These are phyloP conservation scores for Aspergillus proliferans DNA, from an alignment of 2,329 filamentous ascomycete species.

Conservation along the genomic window DNA sequence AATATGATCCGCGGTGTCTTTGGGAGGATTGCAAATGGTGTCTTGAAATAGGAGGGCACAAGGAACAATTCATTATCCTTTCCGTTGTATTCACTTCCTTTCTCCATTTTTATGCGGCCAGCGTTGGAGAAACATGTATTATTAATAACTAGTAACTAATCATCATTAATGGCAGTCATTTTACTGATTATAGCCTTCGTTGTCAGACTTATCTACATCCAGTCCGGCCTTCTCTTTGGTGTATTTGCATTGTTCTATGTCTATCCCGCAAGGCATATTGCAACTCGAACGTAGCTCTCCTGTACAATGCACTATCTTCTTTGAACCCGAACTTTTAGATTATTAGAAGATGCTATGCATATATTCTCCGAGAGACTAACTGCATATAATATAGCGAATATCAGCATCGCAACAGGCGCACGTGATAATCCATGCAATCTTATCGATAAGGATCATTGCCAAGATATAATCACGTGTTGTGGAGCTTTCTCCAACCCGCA, in stretches of 20 bases:
- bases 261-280: too few relatives aligned
- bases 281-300: too few relatives aligned
- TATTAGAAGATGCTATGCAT: too few relatives aligned
- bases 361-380: too few relatives aligned
- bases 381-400: too few relatives aligned
- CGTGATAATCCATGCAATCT: background rate
- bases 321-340: too few relatives aligned
- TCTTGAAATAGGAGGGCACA: slow-evolving; percentile 15
- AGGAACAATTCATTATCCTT: background rate
- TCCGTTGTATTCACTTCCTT: background rate
- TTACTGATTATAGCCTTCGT: background rate
- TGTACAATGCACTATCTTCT: too few relatives aligned
- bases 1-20: slow-evolving; percentile 61
- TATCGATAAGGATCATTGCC: slow-evolving; percentile 9
- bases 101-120: background rate
- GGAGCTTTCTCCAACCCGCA: slow-evolving; percentile 2
- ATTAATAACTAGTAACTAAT: background rate
- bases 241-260: too few relatives aligned
- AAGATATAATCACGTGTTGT: slow-evolving; percentile 14
- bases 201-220: background rate
- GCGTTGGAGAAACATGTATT: background rate
- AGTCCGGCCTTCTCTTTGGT: too few relatives aligned
- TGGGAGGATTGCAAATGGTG: slow-evolving; percentile 46
- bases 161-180: background rate
- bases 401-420: too few relatives aligned